phyloP scores from a whole-genome alignment of 805 yeast species.

The Ogataea paraovalis region DNA sequence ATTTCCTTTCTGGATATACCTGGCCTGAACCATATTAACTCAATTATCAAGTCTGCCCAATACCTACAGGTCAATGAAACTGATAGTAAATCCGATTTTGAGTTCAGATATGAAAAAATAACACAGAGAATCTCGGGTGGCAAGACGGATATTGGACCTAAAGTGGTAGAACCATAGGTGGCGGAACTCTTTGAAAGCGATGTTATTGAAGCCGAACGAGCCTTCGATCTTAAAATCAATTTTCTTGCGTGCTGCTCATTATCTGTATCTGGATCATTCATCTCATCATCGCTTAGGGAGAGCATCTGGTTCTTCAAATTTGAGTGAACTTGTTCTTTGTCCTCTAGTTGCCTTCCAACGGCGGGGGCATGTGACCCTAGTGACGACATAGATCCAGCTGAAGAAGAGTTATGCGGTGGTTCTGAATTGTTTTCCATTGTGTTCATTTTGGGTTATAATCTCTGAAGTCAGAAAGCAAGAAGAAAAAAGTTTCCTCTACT shows the following conservation, averaged over 20 bases:
- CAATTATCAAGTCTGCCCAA: constrained; percentile 77
- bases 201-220: constrained; percentile 19
- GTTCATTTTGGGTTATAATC: neutral
- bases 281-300: constrained; percentile 19
- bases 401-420: constrained; percentile 12
- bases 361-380: constrained; percentile 14
- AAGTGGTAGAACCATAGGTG: constrained; percentile 7
- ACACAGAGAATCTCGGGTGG: constrained; percentile 63
- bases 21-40: constrained; percentile 86
- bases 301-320: constrained; percentile 1
- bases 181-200: constrained; percentile 9
- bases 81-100: constrained; percentile 55
- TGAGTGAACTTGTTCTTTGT: constrained; percentile 1
- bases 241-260: constrained; percentile 30
- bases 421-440: constrained; percentile 2
- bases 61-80: constrained; percentile 71
- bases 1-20: constrained; percentile 50
- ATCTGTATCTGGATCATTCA: constrained; percentile 32
- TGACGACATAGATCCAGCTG: constrained; percentile 18
- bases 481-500: neutral
- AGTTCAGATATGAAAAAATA: constrained; percentile 59
- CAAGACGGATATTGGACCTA: constrained; percentile 38
- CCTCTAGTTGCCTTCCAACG: constrained; percentile 4
- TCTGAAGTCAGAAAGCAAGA: neutral
- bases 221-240: constrained; percentile 24